Evolutionary conservation across 768 basidiomycete species (phyloP).

Genomic region (Pleurotus salmoneostramineus): DNA sequence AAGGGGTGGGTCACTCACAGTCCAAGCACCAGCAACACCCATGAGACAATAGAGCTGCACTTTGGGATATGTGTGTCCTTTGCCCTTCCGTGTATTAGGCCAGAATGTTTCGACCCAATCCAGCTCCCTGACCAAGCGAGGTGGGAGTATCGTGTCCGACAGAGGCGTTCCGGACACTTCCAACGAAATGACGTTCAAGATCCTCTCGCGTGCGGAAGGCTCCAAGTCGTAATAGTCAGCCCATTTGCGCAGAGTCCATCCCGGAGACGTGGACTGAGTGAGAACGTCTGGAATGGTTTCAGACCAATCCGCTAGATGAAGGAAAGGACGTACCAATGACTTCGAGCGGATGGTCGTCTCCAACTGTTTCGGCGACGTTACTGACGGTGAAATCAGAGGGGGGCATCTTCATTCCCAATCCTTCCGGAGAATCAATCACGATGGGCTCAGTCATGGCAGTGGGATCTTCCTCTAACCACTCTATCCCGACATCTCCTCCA

Average conservation of each 20-base stretch:
- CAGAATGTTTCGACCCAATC: constrained; percentile 98
- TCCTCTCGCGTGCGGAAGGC: constrained; percentile 70
- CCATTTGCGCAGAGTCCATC: constrained; percentile 92
- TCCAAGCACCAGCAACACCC: constrained; percentile 93
- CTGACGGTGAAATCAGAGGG: constrained; percentile 62
- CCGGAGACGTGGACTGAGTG: constrained; percentile 77
- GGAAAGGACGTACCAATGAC: constrained; percentile 70
- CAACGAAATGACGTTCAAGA: constrained; percentile 92
- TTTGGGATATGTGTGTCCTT: constrained; percentile 79
- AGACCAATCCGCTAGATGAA: not conserved
- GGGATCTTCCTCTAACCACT: constrained; percentile 74
- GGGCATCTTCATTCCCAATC: constrained; percentile 92
- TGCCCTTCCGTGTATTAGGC: constrained; percentile 75
- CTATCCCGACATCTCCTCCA: constrained; percentile 59
- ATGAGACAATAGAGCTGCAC: constrained; percentile 97
- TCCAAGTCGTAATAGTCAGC: constrained; percentile 79
- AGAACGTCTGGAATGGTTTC: constrained; percentile 61
- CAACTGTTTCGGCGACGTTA: constrained; percentile 78
- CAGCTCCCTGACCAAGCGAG: constrained; percentile 78
- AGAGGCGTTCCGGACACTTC: constrained; percentile 88
- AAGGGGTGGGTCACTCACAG: constrained; percentile 46
- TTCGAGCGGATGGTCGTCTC: constrained; percentile 76
- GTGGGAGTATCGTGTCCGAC: constrained; percentile 76
- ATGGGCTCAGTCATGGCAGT: constrained; percentile 80
- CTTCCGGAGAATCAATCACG: constrained; percentile 71